Base-by-base conservation (phyloP, 768 basidiomycete genomes). In the Tricholoma hemisulphureum region DNA sequence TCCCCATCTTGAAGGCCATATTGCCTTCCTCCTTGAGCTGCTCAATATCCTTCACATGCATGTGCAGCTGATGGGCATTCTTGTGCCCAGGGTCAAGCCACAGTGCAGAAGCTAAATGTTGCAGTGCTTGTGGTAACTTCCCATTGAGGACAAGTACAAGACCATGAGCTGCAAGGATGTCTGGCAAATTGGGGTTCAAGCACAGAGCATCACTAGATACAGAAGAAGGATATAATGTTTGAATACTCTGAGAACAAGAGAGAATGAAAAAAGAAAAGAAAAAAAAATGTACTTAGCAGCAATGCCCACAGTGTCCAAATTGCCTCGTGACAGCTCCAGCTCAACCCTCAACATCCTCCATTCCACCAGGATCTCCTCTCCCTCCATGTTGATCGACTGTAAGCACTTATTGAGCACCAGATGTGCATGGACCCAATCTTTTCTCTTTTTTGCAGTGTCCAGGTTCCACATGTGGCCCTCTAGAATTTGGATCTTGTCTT, bases 11-110 rank as follows among this genome's bases (percentile, higher is more conserved):
- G 74, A 95, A 95, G 1, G 83, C 79, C 1, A 70, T 65, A 62
- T 95, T 95, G 0, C 93, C 93, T 60, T 92, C 92, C 61, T 94
- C 93, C 66, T 95, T 95, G 41, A 89, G 68, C 57, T 83, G 77
- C 59, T 95, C 93, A 14, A 95, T 84, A 31, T 90, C 89, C 63
- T 88, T 89, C n/a, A 91, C 80, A 6, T 89, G 83, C 69, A 86
- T 88, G 41, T 93, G 82, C 53, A 94, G 73, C 43, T 80, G 81
- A 58, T 84, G 83, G 0, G 92, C 91, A 6, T 75, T 76, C 58
- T 84, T 84, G 63, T 90, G 83, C 13, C 87, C 88, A 0, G 93
- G 93, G 68, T 95, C 93, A 29, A 87, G 74, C 23, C 88, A 82
- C 6, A 95, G 79, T 0, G 92, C 91, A 10, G 83, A 84, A 53